Evolutionary conservation across 441 rosid genomes (phyloP).

Genomic region (Erodium moschatum): DNA sequence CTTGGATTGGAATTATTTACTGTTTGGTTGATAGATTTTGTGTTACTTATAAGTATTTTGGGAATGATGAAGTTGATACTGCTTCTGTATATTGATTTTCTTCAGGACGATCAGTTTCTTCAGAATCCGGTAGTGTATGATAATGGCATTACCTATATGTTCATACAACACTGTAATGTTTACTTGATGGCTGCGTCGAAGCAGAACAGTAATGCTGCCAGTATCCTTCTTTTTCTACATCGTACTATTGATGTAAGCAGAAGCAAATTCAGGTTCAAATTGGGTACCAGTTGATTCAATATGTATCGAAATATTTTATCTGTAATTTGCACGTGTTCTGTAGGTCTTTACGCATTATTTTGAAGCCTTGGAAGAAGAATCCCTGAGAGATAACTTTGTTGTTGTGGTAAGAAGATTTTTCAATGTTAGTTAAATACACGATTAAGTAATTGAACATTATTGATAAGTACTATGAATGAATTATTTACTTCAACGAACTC

Average conservation of each 20-base stretch:
- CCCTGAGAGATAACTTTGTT: constrained; percentile 92
- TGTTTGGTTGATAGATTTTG: background rate
- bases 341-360: constrained; percentile 97
- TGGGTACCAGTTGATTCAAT: background rate
- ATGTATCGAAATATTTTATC: background rate
- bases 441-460: background rate
- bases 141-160: constrained; percentile 87
- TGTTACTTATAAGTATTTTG: background rate
- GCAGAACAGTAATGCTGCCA: constrained; percentile 95
- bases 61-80: background rate
- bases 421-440: background rate
- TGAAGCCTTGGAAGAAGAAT: constrained; percentile 92
- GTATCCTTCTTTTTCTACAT: constrained; percentile 78
- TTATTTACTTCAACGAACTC: background rate
- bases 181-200: constrained; percentile 82
- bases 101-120: constrained; percentile 85
- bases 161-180: constrained; percentile 76
- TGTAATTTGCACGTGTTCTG: background rate
- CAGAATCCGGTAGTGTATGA: constrained; percentile 93
- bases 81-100: constrained; percentile 7
- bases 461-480: background rate
- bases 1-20: background rate
- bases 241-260: constrained; percentile 76
- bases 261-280: background rate
- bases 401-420: constrained; percentile 61